A percentile compares a stretch with the other conserved stretches of the same genome.
Evolutionary conservation across 371 early-diverging fungal species (phyloP).

Genomic region (Lichtheimia hyalospora): DNA sequence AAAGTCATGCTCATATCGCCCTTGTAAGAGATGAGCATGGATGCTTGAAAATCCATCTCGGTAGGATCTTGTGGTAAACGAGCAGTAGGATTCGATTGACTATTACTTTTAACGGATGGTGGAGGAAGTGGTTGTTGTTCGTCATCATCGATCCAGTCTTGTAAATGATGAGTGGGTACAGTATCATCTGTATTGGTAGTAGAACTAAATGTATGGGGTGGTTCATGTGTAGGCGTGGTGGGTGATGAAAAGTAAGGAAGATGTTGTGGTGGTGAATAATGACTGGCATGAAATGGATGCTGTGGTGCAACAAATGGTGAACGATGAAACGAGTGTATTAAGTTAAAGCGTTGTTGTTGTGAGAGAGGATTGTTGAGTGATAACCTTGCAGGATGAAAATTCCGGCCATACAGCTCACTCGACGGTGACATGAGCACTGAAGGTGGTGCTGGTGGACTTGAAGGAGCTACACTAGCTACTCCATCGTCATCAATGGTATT

Average conservation of each 20-base stretch:
- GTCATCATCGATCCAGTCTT: conserved; percentile 55
- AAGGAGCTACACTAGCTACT: neutral
- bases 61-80: conserved; percentile 13
- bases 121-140: conserved; percentile 12
- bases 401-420: conserved; percentile 8
- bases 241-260: conserved; percentile 13
- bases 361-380: conserved; percentile 18
- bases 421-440: conserved; percentile 8
- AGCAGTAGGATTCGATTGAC: conserved; percentile 8
- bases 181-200: conserved; percentile 1
- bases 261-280: conserved; percentile 19
- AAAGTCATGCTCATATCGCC: conserved; percentile 88
- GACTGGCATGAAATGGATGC: conserved; percentile 35
- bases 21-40: conserved; percentile 72
- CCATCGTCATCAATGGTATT: conserved; percentile 19
- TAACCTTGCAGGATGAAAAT: conserved; percentile 3
- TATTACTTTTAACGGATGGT: conserved; percentile 8
- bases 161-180: neutral
- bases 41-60: conserved; percentile 76
- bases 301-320: conserved; percentile 54
- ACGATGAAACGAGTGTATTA: conserved; percentile 49
- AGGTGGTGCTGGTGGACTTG: conserved; percentile 1
- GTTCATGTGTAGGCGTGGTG: conserved; percentile 13
- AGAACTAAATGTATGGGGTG: conserved; percentile 10
- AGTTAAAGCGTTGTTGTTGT: conserved; percentile 40